phyloP scores from a whole-genome alignment of 2,329 filamentous ascomycete genomes.

The Fusarium tupiense region DNA sequence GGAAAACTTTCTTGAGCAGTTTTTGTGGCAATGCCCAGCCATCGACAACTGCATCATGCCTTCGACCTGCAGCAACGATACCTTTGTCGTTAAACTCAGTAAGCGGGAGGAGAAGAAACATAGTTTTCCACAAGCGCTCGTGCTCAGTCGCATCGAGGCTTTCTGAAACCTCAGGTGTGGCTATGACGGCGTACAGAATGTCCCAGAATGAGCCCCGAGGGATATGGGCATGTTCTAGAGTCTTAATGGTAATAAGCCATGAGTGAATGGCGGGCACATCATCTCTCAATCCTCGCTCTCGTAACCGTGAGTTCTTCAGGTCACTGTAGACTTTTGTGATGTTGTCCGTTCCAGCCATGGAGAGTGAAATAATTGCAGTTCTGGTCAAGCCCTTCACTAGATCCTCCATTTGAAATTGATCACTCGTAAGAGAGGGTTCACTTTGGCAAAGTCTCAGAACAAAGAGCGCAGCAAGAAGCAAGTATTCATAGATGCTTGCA shows the following conservation, averaged over 20 bases:
- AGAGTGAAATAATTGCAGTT: conserved; percentile 52
- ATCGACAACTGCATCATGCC: conserved; percentile 51
- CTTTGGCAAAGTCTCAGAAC: conserved; percentile 56
- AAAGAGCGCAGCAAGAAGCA: conserved; percentile 49
- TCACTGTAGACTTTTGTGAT: conserved; percentile 59
- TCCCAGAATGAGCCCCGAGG: conserved; percentile 70
- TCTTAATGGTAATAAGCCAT: conserved; percentile 68
- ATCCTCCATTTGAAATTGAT: conserved; percentile 59
- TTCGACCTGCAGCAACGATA: conserved; percentile 51
- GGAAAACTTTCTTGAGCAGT: conserved; percentile 65
- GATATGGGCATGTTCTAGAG: conserved; percentile 61
- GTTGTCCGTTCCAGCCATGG: conserved; percentile 53
- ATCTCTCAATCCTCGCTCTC: conserved; percentile 63
- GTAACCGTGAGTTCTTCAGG: conserved; percentile 55
- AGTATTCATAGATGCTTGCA: conserved; percentile 44
- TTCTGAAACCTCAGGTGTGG: conserved; percentile 47
- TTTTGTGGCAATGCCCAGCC: conserved; percentile 70
- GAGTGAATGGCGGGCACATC: conserved; percentile 58
- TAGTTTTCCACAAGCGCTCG: conserved; percentile 66
- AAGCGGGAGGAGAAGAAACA: conserved; percentile 71
- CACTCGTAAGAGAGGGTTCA: conserved; percentile 43
- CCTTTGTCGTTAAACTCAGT: conserved; percentile 68
- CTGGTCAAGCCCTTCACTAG: conserved; percentile 56
- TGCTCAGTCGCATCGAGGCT: conserved; percentile 58
- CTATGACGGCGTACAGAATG: conserved; percentile 57